phyloP scores from a whole-genome alignment of 2,329 filamentous ascomycete genomes.

The Aureobasidium sp. region DNA sequence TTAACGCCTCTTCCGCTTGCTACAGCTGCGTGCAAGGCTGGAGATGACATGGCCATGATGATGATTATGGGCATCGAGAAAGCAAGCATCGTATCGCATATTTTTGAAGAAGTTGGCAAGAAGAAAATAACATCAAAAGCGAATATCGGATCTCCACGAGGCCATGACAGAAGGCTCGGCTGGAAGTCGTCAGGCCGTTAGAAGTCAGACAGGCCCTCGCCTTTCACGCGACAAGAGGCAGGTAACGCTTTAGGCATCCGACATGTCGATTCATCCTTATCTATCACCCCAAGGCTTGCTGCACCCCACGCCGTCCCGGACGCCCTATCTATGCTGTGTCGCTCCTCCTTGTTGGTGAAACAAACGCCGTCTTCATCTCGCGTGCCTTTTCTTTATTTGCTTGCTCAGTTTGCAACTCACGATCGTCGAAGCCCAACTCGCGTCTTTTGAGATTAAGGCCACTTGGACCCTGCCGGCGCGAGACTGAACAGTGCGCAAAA shows the following conservation, averaged over 20 bases:
- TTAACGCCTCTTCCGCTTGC: conserved; percentile 1
- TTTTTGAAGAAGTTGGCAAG: neutral
- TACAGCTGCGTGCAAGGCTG: neutral
- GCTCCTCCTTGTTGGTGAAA: conserved; percentile 2
- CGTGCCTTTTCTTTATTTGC: neutral
- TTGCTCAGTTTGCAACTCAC: neutral
- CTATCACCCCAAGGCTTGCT: neutral
- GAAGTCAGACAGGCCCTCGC: neutral
- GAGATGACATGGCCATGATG: neutral
- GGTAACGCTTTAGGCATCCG: neutral
- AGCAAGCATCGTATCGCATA: neutral
- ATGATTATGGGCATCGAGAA: neutral
- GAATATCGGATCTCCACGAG: neutral
- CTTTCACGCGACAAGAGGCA: neutral
- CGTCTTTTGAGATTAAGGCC: conserved; percentile 1
- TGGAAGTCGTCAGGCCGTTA: conserved; percentile 1
- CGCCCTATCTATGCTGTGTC: neutral
- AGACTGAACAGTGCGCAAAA: neutral
- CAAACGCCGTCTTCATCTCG: conserved; percentile 4
- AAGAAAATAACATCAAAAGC: neutral
- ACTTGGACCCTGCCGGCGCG: neutral
- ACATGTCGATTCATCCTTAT: conserved; percentile 3
- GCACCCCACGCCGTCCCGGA: neutral
- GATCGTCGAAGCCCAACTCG: neutral
- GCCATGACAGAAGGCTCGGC: neutral